Evolutionary conservation across 768 basidiomycete species (phyloP).

Genomic region (Phanerochaete carnosa): DNA sequence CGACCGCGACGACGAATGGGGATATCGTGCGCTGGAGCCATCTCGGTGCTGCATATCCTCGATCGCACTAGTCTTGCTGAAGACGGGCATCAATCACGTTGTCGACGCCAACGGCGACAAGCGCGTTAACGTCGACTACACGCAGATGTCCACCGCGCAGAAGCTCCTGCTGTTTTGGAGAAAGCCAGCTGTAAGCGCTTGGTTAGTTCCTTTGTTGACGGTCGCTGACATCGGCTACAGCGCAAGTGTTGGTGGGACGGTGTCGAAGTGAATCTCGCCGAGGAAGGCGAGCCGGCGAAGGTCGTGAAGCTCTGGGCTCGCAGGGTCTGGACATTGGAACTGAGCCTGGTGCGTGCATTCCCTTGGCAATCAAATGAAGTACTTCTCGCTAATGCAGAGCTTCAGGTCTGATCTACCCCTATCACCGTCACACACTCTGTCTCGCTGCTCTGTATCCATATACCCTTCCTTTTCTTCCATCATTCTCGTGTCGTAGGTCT

Average conservation of each 20-base stretch:
- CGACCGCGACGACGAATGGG: slow-evolving; percentile 97
- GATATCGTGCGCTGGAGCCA: slow-evolving; percentile 93
- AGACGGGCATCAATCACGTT: slow-evolving; percentile 86
- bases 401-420: neutral
- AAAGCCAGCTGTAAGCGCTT: slow-evolving; percentile 90
- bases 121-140: slow-evolving; percentile 80
- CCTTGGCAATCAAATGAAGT: neutral
- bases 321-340: slow-evolving; percentile 96
- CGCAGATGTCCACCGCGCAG: slow-evolving; percentile 96
- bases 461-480: neutral
- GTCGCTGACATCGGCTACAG: slow-evolving; percentile 37
- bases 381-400: neutral
- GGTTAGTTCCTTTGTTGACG: neutral
- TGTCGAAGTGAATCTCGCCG: slow-evolving; percentile 80
- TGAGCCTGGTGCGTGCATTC: slow-evolving; percentile 69
- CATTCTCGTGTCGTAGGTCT: neutral
- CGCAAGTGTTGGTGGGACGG: slow-evolving; percentile 99
- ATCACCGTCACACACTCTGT: neutral
- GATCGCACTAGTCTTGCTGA: slow-evolving; percentile 94
- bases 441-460: neutral
- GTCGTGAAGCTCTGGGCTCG: slow-evolving; percentile 93
- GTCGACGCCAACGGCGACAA: slow-evolving; percentile 51
- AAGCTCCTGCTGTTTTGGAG: slow-evolving; percentile 98
- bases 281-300: slow-evolving; percentile 45
- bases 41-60: slow-evolving; percentile 97